phyloP scores from a whole-genome alignment of 495 filamentous ascomycete species.

The Platismatia glauca region DNA sequence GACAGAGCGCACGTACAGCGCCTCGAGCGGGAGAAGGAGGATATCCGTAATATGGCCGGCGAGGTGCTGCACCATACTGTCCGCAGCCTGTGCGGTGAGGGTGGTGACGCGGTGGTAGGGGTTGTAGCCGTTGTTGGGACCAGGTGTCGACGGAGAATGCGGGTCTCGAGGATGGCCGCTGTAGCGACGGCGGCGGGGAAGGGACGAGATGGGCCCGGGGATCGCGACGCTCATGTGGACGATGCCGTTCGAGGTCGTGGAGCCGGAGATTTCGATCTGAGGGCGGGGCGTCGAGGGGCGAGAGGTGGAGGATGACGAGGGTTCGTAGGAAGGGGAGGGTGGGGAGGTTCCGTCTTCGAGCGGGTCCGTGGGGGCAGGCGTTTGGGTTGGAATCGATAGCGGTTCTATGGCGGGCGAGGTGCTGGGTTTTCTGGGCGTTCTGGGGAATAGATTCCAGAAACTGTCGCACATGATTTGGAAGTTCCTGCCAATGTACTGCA shows the following conservation, averaged over 20 bases:
- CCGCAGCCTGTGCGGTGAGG: conserved; percentile 41
- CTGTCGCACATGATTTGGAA: conserved; percentile 12
- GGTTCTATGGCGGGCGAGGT: neutral
- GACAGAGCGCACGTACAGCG: conserved; percentile 40
- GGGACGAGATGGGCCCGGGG: neutral
- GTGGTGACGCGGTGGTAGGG: conserved; percentile 39
- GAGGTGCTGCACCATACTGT: conserved; percentile 38
- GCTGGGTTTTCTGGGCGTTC: neutral
- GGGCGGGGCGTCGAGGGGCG: conserved; percentile 25
- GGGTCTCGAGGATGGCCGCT: neutral
- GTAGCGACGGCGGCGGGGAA: neutral
- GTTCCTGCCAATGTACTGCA: conserved; percentile 17
- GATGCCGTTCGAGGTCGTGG: conserved; percentile 32
- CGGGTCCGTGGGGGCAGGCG: neutral
- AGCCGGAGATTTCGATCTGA: conserved; percentile 18
- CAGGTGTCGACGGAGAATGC: conserved; percentile 14
- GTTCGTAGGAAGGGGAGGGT: neutral
- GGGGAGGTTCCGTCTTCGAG: neutral
- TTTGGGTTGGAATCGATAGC: neutral
- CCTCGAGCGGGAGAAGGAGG: conserved; percentile 41
- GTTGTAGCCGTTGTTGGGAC: conserved; percentile 9
- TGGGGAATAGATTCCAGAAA: neutral
- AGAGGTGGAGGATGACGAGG: conserved; percentile 11
- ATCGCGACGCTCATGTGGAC: conserved; percentile 35
- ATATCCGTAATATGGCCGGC: conserved; percentile 36